Percentiles rank a stretch among this genome's conserved stretches.
Evolutionary conservation across 257 asterid species (phyloP).

Genomic region (Fraxinus anomala): DNA sequence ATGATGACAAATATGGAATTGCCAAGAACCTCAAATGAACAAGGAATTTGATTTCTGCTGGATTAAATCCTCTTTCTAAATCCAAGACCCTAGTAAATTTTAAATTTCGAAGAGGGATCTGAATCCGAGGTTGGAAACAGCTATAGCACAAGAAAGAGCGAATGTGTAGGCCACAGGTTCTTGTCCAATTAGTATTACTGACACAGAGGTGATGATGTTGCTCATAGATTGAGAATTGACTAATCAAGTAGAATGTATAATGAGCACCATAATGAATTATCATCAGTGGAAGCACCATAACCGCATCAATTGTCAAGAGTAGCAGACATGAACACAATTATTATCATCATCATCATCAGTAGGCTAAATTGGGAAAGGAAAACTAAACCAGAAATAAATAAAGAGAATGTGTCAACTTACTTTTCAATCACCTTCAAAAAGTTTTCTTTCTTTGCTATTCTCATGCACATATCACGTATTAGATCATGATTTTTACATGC

Average conservation of each 20-base stretch:
- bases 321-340: too few species aligned
- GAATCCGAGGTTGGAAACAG: too few species aligned
- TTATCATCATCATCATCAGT: too few species aligned
- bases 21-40: conserved; percentile 2
- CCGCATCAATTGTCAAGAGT: neutral
- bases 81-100: conserved; percentile 25
- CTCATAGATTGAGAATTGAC: conserved; percentile 24
- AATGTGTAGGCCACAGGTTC: conserved; percentile 19
- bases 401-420: neutral
- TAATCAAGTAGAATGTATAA: neutral
- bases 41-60: neutral
- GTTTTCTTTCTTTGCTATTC: conserved; percentile 17
- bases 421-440: neutral
- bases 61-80: too few species aligned
- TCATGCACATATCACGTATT: conserved; percentile 25
- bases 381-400: neutral
- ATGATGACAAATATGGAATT: neutral
- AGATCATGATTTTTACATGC: conserved; percentile 29
- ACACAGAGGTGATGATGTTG: conserved; percentile 18
- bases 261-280: too few species aligned
- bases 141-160: conserved; percentile 11
- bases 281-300: too few species aligned
- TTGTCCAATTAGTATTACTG: neutral
- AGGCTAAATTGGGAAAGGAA: neutral
- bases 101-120: conserved; percentile 1